Conservation (phyloP, 129 eudicot species). For the Silybum marianum region DNA sequence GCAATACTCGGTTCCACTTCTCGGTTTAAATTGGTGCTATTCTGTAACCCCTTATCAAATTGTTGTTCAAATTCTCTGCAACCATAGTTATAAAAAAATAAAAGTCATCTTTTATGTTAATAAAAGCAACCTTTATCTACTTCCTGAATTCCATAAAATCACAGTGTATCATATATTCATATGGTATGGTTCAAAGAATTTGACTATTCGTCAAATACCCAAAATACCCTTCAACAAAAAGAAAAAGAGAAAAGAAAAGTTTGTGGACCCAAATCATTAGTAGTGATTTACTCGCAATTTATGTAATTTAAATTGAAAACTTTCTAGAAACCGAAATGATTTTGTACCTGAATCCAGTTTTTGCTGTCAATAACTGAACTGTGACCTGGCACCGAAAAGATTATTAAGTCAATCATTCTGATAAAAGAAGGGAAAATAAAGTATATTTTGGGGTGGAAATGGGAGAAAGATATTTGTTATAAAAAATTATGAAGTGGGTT, state of each 20-base stretch:
- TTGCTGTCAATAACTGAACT: constrained; percentile 87
- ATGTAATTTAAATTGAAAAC: neutral
- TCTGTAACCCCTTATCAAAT: constrained; percentile 75
- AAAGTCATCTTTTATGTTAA: neutral
- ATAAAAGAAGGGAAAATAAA: neutral
- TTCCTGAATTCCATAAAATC: neutral
- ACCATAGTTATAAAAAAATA: constrained; percentile 5
- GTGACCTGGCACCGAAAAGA: constrained; percentile 67
- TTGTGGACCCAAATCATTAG: constrained; percentile 6
- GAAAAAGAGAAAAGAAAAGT: neutral
- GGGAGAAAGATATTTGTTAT: neutral
- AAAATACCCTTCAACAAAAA: constrained; percentile 1
- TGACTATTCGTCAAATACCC: constrained; percentile 8
- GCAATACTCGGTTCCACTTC: constrained; percentile 43
- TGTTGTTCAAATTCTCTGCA: constrained; percentile 97
- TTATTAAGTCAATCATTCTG: constrained; percentile 14
- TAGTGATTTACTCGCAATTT: neutral
- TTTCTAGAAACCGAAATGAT: constrained; percentile 8
- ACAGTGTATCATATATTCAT: constrained; percentile 13
- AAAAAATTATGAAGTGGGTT: neutral
- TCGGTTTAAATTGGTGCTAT: constrained; percentile 42
- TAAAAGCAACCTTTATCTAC: neutral
- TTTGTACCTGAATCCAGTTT: constrained; percentile 89
- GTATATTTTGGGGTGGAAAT: neutral
- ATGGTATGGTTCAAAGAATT: neutral